Evolutionary conservation across 2,329 filamentous ascomycete species (phyloP), one percentile per base, ranked within the genome.

Genomic region (Alternaria sp.): DNA sequence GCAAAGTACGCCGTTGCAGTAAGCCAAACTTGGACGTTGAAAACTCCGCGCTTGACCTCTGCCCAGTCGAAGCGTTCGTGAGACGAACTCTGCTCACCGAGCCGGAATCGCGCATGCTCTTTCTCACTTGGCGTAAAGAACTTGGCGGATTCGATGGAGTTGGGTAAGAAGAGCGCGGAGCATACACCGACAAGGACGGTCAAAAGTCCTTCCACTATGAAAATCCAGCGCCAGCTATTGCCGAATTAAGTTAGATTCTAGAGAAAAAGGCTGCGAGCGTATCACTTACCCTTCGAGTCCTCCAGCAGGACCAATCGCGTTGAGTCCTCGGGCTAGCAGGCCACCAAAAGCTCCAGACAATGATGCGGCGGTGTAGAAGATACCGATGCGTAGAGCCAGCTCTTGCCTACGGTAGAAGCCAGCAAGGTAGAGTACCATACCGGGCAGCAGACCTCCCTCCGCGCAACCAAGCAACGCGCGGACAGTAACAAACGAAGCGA

Each of bases 361-460:
- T 1, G 87, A 89, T 0, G 88, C 87, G 2, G 88, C 87, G 0
- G 87, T 90, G 72, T 90, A 91, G 69, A 91, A 90, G 6, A 91
- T 79, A 30, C 88, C 89, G 51, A 91, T 89, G 5, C 89, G 82
- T 38, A 90, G 74, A 0, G 87, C 86, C 63, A 90, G 79, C 64
- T 90, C 87, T 1, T 83, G 80, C 20, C 87, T 81, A 18, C 82
- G 85, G 68, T 90, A 89, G 64, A 91, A 84, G 7, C 83, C 81
- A 0, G 87, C 89, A 12, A 92, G 81, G 68, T 91, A 91, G 2
- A 92, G 78, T 63, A 86, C 85, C 79, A 91, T 90, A 48, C 89
- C 89, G 0, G 89, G 89, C 3, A 91, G 77, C 36, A 91, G 75
- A 0, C 89, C 89, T 40, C 87, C 89, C 75, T 91, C 89, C 0